phyloP scores from a whole-genome alignment of 139 green algal genomes.

The Zygnema cylindricum region DNA sequence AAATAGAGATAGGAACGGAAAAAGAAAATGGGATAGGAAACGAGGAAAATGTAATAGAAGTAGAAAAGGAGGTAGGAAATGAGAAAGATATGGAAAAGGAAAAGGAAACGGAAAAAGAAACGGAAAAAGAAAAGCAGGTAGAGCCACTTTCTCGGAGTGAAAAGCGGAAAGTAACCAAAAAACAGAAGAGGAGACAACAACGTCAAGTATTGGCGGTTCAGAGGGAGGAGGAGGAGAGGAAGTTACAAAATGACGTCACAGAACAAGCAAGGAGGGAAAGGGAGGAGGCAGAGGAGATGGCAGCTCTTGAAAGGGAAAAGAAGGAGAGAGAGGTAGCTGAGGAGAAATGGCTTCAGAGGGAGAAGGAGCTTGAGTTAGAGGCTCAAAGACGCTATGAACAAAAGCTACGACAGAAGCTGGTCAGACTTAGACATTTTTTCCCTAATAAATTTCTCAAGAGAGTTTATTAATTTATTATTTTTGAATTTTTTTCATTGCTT shows the following conservation, averaged over 20 bases:
- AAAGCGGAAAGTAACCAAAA: not conserved
- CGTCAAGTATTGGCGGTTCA: not conserved
- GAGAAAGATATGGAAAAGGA: too few relatives aligned
- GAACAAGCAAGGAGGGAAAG: constrained; percentile 11
- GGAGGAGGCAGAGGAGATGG: not conserved
- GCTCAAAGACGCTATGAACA: not conserved
- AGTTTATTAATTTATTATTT: not conserved
- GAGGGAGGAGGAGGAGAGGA: constrained; percentile 5
- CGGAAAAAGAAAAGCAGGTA: not conserved
- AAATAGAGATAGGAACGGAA: too few relatives aligned
- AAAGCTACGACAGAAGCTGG: not conserved
- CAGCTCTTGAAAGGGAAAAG: constrained; percentile 21
- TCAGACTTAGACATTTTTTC: not conserved
- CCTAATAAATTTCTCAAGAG: not conserved
- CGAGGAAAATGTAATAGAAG: not conserved
- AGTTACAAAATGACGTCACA: not conserved
- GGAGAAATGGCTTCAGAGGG: not conserved
- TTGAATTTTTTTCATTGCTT: not conserved
- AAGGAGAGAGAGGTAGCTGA: constrained; percentile 21
- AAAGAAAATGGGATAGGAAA: not conserved
- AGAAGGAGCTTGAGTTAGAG: not conserved
- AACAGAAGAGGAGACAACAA: not conserved
- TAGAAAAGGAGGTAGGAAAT: not conserved
- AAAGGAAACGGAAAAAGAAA: not conserved
- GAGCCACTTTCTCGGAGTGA: not conserved